These are phyloP conservation scores for Ampelomyces quisqualis DNA, from an alignment of 2,329 filamentous ascomycete species.

Conservation along the genomic window DNA sequence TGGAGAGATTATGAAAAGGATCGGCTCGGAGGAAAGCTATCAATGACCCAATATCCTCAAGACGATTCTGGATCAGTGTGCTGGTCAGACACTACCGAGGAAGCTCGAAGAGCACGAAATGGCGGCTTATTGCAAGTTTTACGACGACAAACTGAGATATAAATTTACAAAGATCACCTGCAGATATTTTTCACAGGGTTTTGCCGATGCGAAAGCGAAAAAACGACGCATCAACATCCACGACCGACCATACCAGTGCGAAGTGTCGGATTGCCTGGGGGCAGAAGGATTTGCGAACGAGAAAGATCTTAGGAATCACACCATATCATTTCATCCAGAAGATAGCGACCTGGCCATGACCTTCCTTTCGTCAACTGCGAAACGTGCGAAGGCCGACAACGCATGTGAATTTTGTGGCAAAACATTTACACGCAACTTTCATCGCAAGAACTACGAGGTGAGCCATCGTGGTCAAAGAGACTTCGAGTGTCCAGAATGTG, in stretches of 20 bases:
- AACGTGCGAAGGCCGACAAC: slow-evolving; percentile 23
- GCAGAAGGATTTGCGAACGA: slow-evolving; percentile 45
- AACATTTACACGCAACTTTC: slow-evolving; percentile 44
- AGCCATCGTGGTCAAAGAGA: slow-evolving; percentile 40
- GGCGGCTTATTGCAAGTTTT: slow-evolving; percentile 27
- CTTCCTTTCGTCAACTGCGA: slow-evolving; percentile 17
- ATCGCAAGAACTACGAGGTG: slow-evolving; percentile 39
- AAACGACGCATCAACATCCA: slow-evolving; percentile 46
- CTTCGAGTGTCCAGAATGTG: slow-evolving; percentile 28
- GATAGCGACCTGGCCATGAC: slow-evolving; percentile 22
- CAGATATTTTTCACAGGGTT: slow-evolving; percentile 49
- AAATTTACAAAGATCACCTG: slow-evolving; percentile 49
- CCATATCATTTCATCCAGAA: slow-evolving; percentile 28
- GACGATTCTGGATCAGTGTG: slow-evolving; percentile 55
- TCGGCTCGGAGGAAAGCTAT: slow-evolving; percentile 51
- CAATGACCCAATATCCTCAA: slow-evolving; percentile 56
- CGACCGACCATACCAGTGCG: slow-evolving; percentile 46
- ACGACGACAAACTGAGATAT: slow-evolving; percentile 43
- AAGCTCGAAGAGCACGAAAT: slow-evolving; percentile 8
- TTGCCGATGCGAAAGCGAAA: slow-evolving; percentile 29
- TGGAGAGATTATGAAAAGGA: slow-evolving; percentile 46
- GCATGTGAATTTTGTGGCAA: slow-evolving; percentile 42
- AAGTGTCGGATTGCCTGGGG: slow-evolving; percentile 37
- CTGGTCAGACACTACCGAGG: slow-evolving; percentile 48
- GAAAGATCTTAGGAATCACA: slow-evolving; percentile 43